Conservation (phyloP, 1,284 basidiomycete species). For the Sanguinoderma infundibulare region DNA sequence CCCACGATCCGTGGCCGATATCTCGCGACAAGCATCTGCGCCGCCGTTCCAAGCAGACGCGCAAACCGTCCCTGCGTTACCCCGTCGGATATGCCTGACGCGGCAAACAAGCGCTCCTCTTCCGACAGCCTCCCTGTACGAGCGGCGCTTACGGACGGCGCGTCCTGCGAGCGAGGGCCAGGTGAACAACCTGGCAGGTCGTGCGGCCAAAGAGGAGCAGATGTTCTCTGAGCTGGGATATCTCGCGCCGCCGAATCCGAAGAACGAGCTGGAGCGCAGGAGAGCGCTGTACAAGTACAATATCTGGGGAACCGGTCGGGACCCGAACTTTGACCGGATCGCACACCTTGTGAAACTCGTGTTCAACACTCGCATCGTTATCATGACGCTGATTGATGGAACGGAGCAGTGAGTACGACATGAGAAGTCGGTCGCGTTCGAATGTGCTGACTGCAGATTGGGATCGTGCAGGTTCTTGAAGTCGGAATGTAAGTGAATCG, state of each 20-base stretch:
- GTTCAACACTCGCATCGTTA: constrained; percentile 87
- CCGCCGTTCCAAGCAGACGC: constrained; percentile 32
- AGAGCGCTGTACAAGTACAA: constrained; percentile 86
- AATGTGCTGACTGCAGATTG: constrained; percentile 1
- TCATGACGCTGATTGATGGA: constrained; percentile 83
- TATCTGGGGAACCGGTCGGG: constrained; percentile 83
- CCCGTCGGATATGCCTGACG: constrained; percentile 55
- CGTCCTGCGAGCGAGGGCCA: constrained; percentile 42
- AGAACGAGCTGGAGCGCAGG: constrained; percentile 79
- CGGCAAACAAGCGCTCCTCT: constrained; percentile 66
- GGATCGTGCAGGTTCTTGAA: constrained; percentile 71
- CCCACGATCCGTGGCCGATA: constrained; percentile 18
- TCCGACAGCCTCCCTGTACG: constrained; percentile 46
- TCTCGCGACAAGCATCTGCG: constrained; percentile 32
- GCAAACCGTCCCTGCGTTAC: constrained; percentile 47
- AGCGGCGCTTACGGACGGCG: constrained; percentile 43
- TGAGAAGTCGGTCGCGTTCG: constrained; percentile 8
- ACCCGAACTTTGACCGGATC: constrained; percentile 93
- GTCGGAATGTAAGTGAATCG: constrained; percentile 66
- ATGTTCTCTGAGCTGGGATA: constrained; percentile 67
- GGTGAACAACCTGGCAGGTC: constrained; percentile 41
- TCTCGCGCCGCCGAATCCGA: constrained; percentile 80
- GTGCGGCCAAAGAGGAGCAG: constrained; percentile 67
- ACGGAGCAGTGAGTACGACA: constrained; percentile 65
- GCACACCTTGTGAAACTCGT: constrained; percentile 90